Base-by-base conservation (phyloP, 1,139 yeast genomes). In the Kazachstania sp. region DNA sequence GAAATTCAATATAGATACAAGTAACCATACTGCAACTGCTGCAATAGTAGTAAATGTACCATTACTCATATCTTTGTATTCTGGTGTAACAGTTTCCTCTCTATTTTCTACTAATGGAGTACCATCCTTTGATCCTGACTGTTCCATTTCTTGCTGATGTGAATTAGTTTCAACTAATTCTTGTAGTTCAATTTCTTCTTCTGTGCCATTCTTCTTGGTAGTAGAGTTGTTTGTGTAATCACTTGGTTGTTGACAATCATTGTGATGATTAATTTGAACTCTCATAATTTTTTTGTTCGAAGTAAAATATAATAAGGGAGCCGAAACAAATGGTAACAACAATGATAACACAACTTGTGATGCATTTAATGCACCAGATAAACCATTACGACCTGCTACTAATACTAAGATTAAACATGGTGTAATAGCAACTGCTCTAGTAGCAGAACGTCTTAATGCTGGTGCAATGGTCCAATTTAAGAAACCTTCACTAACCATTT, bases 401-500 rank as follows among this genome's bases (percentile, higher is more conserved):
- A 77, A 59, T 13, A 83, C 84, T 59, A 83, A 74, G 19, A 80
- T 64, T 41, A 84, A 63, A 52, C 87, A 86, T 1, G 92, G 94
- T 1, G 83, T 69, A 41, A 84, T 81, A 4, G 90, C 86, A 34
- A 84, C 75, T 2, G 80, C 73, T 59, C 94, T 71, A 0, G 92
- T 84, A n/a, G 79, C 63, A 11, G 84, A 68, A 54, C 94, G 71
- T 63, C 92, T 75, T n/a, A 80, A 59, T 68, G 85, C 77, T 1
- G 92, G 90, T 43, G 77, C 71, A 29, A 83, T 57, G 0, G 78
- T 72, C 94, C 92, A 84, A 52, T 83, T 77, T 42, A 84, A 68
- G 58, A 83, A 84, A 0, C 94, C 94, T 63, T 84, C 94, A 47
- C 86, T 79, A 11, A 84, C 83, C 64, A 84, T 80, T 65, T 84